These are phyloP conservation scores for Calendula officinalis DNA, from an alignment of 129 eudicot species.

Conservation along the genomic window DNA sequence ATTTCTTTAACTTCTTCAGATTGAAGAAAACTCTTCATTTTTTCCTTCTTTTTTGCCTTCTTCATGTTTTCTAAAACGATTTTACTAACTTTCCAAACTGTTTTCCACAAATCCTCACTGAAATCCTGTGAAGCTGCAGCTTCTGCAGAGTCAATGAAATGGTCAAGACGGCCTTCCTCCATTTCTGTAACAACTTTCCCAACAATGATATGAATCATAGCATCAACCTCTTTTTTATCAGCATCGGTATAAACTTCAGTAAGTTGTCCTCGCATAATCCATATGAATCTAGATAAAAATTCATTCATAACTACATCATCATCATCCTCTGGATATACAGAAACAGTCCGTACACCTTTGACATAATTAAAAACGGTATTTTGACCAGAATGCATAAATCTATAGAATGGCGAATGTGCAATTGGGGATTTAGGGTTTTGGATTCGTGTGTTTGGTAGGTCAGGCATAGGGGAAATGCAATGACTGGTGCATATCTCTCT, in stretches of 20 bases:
- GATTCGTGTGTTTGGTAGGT: neutral
- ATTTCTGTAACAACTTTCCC: constrained; percentile 59
- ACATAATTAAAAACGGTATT: constrained; percentile 13
- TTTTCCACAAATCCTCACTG: constrained; percentile 81
- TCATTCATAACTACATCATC: constrained; percentile 64
- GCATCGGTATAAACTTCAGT: constrained; percentile 45
- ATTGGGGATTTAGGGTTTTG: constrained; percentile 18
- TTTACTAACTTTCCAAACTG: constrained; percentile 72
- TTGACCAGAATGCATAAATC: constrained; percentile 45
- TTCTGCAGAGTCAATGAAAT: constrained; percentile 29
- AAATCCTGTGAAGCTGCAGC: constrained; percentile 43
- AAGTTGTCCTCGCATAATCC: constrained; percentile 75
- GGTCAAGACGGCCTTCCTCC: constrained; percentile 54
- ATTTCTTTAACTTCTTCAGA: constrained; percentile 76
- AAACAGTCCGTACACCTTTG: constrained; percentile 24
- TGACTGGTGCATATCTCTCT: constrained; percentile 32
- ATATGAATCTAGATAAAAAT: constrained; percentile 73
- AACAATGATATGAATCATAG: constrained; percentile 69
- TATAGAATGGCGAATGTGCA: constrained; percentile 10
- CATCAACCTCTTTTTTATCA: constrained; percentile 57
- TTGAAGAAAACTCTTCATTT: constrained; percentile 69
- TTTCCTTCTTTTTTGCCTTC: constrained; percentile 84
- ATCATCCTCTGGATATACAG: constrained; percentile 30
- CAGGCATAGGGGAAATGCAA: constrained; percentile 1
- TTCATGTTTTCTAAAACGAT: constrained; percentile 70